Percentiles rank a stretch among this genome's conserved stretches.
These are phyloP conservation scores for Plasmodium adleri DNA, from an alignment of 169 alveolate species.

Conservation along the genomic window DNA sequence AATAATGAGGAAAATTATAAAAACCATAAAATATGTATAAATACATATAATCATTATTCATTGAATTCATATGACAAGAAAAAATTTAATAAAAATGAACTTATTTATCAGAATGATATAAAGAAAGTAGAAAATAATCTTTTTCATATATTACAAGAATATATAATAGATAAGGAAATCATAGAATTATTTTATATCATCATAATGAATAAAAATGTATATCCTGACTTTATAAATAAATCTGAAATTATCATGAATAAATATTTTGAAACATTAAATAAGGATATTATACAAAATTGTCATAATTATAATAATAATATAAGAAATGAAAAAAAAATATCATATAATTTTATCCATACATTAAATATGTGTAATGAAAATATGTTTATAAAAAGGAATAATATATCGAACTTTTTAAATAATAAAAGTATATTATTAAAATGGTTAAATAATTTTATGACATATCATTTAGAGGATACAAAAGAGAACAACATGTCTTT, in stretches of 20 bases:
- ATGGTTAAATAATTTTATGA: background rate
- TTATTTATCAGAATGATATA: background rate
- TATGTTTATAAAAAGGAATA: slow-evolving; percentile 30
- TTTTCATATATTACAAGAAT: slow-evolving; percentile 6
- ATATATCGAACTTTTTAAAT: slow-evolving; percentile 23
- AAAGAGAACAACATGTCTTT: background rate
- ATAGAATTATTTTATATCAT: slow-evolving; percentile 40
- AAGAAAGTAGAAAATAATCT: slow-evolving; percentile 7
- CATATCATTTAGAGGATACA: slow-evolving; percentile 9
- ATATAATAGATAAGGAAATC: slow-evolving; percentile 26
- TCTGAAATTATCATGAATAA: slow-evolving; percentile 21
- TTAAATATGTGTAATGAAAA: slow-evolving; percentile 66
- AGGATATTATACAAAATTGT: background rate
- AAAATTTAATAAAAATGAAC: too few relatives aligned
- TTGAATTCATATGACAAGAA: too few relatives aligned
- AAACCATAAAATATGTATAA: too few relatives aligned
- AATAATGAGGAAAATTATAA: slow-evolving; percentile 8
- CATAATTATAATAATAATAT: background rate
- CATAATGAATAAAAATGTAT: slow-evolving; percentile 10
- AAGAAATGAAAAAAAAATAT: slow-evolving; percentile 1
- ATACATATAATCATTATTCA: too few relatives aligned
- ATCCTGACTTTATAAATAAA: background rate
- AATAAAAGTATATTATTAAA: slow-evolving; percentile 45
- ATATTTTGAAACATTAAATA: slow-evolving; percentile 7
- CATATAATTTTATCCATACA: slow-evolving; percentile 17